Percentiles rank a stretch among this genome's conserved stretches.
phyloP scores from a whole-genome alignment of 2,329 filamentous ascomycete genomes.

The Fusarium fujikuroi region DNA sequence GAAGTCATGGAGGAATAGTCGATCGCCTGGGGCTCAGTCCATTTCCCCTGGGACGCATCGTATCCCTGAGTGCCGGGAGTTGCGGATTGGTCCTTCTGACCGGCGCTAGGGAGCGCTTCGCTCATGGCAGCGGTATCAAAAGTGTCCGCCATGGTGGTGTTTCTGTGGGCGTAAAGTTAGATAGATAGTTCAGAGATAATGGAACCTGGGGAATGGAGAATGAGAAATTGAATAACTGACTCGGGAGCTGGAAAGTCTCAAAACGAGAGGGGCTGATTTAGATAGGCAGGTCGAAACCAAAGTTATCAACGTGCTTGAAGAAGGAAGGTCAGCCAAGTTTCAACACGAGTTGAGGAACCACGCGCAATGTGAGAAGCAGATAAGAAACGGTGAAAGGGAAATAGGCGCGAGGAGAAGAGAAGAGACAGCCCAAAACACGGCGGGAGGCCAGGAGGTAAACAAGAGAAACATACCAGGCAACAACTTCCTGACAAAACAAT shows the following conservation, averaged over 20 bases:
- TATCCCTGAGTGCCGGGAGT: neutral
- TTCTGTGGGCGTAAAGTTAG: constrained; percentile 1
- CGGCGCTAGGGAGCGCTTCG: constrained; percentile 6
- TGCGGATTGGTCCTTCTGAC: neutral
- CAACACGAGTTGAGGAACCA: neutral
- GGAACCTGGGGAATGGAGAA: neutral
- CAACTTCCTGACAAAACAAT: neutral
- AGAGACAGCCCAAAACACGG: neutral
- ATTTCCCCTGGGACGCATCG: constrained; percentile 56
- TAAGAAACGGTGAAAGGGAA: neutral
- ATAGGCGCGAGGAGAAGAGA: neutral
- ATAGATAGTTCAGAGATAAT: too few relatives aligned
- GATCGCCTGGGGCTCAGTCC: constrained; percentile 58
- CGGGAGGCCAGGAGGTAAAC: neutral
- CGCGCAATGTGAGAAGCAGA: neutral
- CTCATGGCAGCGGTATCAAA: constrained; percentile 21
- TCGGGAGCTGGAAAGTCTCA: neutral
- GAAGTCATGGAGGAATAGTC: constrained; percentile 56
- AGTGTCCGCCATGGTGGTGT: constrained; percentile 13
- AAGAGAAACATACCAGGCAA: constrained; percentile 10
- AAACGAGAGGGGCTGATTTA: neutral
- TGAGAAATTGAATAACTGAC: neutral
- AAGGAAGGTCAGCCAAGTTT: neutral
- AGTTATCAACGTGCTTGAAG: neutral
- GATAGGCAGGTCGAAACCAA: neutral